Evolutionary conservation across 345 rosid genomes (phyloP).

Genomic region (Xanthoceras sorbifolium): DNA sequence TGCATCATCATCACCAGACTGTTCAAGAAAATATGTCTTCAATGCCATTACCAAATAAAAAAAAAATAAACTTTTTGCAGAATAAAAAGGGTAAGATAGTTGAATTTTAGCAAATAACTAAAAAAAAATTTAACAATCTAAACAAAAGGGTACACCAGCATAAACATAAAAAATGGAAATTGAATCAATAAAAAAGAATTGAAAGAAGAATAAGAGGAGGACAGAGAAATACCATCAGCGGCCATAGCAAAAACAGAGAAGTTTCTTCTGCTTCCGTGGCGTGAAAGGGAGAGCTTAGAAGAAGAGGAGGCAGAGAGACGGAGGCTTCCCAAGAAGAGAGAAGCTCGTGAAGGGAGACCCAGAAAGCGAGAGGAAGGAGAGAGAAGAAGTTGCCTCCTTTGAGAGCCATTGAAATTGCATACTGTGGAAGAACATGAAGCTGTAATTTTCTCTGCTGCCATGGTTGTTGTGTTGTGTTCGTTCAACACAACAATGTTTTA

Average conservation of each 20-base stretch:
- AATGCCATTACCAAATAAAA: background rate
- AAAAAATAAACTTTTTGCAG: background rate
- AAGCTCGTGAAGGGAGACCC: constrained; percentile 52
- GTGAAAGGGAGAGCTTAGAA: constrained; percentile 32
- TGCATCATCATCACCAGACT: background rate
- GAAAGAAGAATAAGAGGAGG: background rate
- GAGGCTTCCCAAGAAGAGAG: constrained; percentile 54
- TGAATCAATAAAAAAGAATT: background rate
- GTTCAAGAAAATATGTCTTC: background rate
- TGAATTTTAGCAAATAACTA: background rate
- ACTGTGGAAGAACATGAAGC: constrained; percentile 54
- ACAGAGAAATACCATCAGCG: constrained; percentile 55
- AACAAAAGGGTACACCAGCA: background rate
- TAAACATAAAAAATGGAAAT: background rate
- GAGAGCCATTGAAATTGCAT: constrained; percentile 64
- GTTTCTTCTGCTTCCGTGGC: constrained; percentile 41
- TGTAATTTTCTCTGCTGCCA: constrained; percentile 79
- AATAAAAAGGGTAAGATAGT: background rate
- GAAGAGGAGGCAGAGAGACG: constrained; percentile 42
- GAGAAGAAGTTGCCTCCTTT: constrained; percentile 44
- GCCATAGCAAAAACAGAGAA: constrained; percentile 82
- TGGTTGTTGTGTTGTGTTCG: constrained; percentile 22
- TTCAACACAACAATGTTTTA: background rate
- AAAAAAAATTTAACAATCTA: background rate
- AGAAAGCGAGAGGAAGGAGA: constrained; percentile 46